These are phyloP conservation scores for Carex kokanica DNA, from an alignment of 176 grass and related monocot genomes.

Conservation along the genomic window DNA sequence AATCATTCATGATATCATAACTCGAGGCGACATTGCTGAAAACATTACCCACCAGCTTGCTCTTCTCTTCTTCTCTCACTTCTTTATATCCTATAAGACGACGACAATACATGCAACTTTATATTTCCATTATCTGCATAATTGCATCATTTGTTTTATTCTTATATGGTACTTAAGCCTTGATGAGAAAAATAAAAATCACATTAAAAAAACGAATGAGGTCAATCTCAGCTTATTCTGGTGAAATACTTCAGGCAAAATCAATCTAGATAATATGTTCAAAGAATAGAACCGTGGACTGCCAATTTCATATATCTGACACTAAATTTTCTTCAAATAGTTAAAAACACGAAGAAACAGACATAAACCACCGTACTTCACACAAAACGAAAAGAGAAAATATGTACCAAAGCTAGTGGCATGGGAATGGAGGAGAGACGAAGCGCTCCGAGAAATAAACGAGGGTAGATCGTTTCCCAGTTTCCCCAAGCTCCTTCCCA, in stretches of 20 bases:
- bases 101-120: background rate
- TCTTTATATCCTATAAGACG: constrained; percentile 63
- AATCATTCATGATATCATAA: constrained; percentile 94
- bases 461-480: background rate
- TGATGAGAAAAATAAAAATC: background rate
- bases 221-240: background rate
- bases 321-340: background rate
- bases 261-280: background rate
- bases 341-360: background rate
- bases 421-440: constrained; percentile 66
- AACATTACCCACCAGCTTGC: constrained; percentile 78
- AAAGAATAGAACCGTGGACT: background rate
- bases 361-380: background rate
- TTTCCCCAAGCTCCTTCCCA: constrained; percentile 6
- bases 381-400: background rate
- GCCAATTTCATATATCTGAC: background rate
- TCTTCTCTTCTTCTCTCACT: constrained; percentile 79
- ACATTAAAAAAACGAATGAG: background rate
- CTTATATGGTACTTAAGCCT: background rate
- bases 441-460: constrained; percentile 4
- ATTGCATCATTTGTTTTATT: background rate
- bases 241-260: background rate
- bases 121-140: background rate
- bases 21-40: constrained; percentile 85
- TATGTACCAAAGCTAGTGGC: constrained; percentile 70